These are phyloP conservation scores for Aspergillus mulundensis DNA, from an alignment of 495 filamentous ascomycete genomes.

Conservation along the genomic window DNA sequence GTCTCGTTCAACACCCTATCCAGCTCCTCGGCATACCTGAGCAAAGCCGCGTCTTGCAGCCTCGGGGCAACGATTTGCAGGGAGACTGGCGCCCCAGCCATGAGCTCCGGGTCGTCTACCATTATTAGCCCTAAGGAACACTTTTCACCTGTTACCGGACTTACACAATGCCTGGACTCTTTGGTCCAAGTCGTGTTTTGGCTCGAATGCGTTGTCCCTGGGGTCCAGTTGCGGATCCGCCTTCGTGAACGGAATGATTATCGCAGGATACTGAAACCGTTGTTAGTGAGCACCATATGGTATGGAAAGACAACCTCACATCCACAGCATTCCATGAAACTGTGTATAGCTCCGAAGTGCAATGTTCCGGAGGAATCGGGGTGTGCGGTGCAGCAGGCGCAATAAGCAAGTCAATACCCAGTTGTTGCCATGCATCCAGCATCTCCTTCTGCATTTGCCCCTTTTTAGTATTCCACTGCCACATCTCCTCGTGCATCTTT, in stretches of 20 bases:
- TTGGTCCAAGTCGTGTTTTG: background rate
- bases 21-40: background rate
- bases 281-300: too few species aligned
- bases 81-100: background rate
- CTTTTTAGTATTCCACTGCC: background rate
- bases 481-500: constrained; percentile 3
- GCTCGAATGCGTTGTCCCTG: background rate
- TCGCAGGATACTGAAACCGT: background rate
- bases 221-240: background rate
- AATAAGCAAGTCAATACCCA: background rate
- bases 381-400: background rate
- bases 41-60: background rate
- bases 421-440: background rate
- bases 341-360: background rate
- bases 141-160: background rate
- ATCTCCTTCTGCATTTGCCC: background rate
- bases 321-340: constrained; percentile 1
- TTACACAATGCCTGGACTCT: too few species aligned
- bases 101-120: constrained; percentile 1
- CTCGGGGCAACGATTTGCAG: background rate
- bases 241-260: background rate
- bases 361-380: background rate
- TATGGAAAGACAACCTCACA: background rate
- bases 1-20: background rate
- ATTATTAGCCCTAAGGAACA: background rate